A percentile compares a stretch with the other conserved stretches of the same genome.
These are phyloP conservation scores for Fraxinus excelsior DNA, from an alignment of 257 asterid species.

Conservation along the genomic window DNA sequence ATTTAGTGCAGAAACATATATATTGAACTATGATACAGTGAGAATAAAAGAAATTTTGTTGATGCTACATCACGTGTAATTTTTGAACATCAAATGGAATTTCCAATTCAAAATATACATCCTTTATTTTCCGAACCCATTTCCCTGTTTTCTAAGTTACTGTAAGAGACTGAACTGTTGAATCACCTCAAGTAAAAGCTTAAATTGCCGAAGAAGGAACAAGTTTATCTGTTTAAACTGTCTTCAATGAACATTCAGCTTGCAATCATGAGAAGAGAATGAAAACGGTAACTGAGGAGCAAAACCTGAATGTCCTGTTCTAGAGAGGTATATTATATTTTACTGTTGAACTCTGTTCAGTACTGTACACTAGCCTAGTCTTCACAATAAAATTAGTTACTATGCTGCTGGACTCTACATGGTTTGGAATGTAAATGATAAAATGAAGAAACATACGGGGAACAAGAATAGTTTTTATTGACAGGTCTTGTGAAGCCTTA, in stretches of 20 bases:
- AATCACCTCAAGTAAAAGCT: not conserved
- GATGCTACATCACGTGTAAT: not conserved
- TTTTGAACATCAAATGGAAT: not conserved
- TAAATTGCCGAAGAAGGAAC: not conserved
- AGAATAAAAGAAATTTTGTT: not conserved
- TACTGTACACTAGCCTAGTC: not conserved
- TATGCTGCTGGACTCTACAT: not conserved
- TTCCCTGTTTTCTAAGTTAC: not conserved
- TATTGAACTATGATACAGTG: not conserved
- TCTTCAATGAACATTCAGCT: not conserved
- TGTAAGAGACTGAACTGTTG: not conserved
- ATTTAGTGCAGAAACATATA: not conserved
- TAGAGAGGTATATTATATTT: not conserved
- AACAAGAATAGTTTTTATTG: slow-evolving; percentile 11
- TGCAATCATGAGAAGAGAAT: not conserved
- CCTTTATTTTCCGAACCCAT: not conserved
- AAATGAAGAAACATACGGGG: slow-evolving; percentile 11
- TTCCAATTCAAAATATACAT: not conserved
- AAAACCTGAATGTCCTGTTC: not conserved
- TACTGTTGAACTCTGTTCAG: not conserved
- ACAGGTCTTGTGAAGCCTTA: slow-evolving; percentile 9
- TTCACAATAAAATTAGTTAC: not conserved
- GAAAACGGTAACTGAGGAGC: not conserved
- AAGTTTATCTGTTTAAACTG: not conserved
- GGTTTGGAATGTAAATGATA: slow-evolving; percentile 5